A percentile compares a stretch with the other conserved stretches of the same genome.
Evolutionary conservation across 1,284 basidiomycete species (phyloP).

Genomic region (Trametes hirsuta): DNA sequence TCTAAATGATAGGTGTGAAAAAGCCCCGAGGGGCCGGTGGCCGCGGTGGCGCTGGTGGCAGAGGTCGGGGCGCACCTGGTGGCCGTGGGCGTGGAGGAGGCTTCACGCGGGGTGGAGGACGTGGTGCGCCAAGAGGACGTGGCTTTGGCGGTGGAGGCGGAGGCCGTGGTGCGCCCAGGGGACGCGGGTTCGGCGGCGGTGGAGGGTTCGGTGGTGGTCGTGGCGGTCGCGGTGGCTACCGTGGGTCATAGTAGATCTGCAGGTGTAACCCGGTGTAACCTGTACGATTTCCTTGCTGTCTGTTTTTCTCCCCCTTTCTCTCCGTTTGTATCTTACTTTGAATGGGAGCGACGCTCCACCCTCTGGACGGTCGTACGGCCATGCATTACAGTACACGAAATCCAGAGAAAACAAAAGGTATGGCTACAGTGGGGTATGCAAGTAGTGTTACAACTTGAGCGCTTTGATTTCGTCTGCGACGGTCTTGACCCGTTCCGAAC

Average conservation of each 20-base stretch:
- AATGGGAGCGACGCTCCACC: not conserved
- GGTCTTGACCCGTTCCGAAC: constrained; percentile 43
- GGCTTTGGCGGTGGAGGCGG: constrained; percentile 45
- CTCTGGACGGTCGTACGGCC: not conserved
- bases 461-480: constrained; percentile 50
- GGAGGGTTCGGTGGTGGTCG: constrained; percentile 35
- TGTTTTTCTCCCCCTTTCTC: constrained; percentile 7
- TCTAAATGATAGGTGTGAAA: constrained; percentile 46
- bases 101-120: constrained; percentile 40
- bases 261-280: not conserved
- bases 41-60: constrained; percentile 44
- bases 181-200: constrained; percentile 42
- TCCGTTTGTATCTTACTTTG: not conserved
- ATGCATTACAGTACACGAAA: not conserved
- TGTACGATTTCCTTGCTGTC: constrained; percentile 18
- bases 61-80: constrained; percentile 48
- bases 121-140: constrained; percentile 45
- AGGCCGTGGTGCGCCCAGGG: constrained; percentile 40
- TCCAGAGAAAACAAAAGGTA: constrained; percentile 10
- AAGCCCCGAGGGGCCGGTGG: constrained; percentile 30
- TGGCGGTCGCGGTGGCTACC: constrained; percentile 42
- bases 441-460: constrained; percentile 43
- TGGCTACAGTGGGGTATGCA: constrained; percentile 21
- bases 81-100: constrained; percentile 49
- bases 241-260: constrained; percentile 44